A percentile compares a stretch with the other conserved stretches of the same genome.
These are phyloP conservation scores for Collybia mongolica DNA, from an alignment of 768 basidiomycete species.

Conservation along the genomic window DNA sequence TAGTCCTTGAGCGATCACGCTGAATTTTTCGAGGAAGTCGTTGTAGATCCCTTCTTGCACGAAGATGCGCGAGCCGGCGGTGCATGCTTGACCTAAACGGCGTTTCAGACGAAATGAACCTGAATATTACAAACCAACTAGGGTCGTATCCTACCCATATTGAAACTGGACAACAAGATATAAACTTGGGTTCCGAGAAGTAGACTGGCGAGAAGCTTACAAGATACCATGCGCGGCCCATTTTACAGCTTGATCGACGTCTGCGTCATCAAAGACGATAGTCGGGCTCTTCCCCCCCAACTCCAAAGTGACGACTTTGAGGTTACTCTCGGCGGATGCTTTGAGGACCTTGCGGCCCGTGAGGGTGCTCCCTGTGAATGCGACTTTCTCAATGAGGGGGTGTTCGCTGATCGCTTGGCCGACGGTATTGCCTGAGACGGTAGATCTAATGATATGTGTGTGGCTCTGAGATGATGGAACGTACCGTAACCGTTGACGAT, in stretches of 20 bases:
- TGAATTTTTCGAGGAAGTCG: slow-evolving; percentile 32
- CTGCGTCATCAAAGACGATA: slow-evolving; percentile 70
- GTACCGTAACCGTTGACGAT: slow-evolving; percentile 55
- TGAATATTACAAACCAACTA: no score
- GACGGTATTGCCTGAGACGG: slow-evolving; percentile 41
- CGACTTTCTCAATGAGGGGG: slow-evolving; percentile 60
- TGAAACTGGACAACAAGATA: no score
- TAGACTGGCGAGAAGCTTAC: slow-evolving; percentile 28
- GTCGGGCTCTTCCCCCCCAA: slow-evolving; percentile 74
- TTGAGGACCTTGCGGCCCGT: slow-evolving; percentile 71
- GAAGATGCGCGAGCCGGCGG: neutral
- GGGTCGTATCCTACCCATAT: no score
- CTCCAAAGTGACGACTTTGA: slow-evolving; percentile 83
- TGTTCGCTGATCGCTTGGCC: slow-evolving; percentile 62
- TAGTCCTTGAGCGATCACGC: slow-evolving; percentile 43
- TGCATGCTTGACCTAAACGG: neutral
- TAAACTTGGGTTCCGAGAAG: no score
- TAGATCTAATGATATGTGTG: slow-evolving; percentile 38
- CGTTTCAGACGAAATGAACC: no score
- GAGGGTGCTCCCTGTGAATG: slow-evolving; percentile 83
- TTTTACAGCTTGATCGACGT: slow-evolving; percentile 66
- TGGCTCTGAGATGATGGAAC: slow-evolving; percentile 13
- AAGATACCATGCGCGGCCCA: slow-evolving; percentile 75
- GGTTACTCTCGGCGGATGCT: slow-evolving; percentile 76
- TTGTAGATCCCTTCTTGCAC: neutral